These are phyloP conservation scores for Fusarium anguioides DNA, from an alignment of 2,329 filamentous ascomycete genomes.

Conservation along the genomic window DNA sequence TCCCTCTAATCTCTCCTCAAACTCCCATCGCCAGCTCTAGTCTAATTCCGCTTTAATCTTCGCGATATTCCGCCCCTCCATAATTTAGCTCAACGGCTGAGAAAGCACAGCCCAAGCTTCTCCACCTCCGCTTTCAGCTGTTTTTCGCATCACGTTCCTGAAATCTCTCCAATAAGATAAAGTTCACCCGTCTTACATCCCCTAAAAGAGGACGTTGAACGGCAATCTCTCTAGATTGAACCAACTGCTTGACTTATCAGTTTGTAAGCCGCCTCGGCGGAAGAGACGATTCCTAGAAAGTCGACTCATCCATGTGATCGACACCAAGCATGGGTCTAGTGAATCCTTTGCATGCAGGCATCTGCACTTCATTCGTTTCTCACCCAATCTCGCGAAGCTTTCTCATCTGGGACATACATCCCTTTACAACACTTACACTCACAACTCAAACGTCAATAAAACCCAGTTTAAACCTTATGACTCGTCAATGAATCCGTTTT, in stretches of 20 bases:
- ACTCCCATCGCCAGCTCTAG: neutral
- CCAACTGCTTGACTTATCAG: neutral
- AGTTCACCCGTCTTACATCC: neutral
- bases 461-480: too few species aligned
- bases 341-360: constrained; percentile 21
- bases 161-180: neutral
- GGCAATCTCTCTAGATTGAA: neutral
- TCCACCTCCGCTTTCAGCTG: constrained; percentile 27
- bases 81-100: constrained; percentile 27
- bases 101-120: constrained; percentile 18
- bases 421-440: too few species aligned
- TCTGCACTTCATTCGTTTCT: neutral
- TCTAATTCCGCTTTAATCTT: constrained; percentile 20
- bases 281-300: neutral
- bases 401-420: neutral
- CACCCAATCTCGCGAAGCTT: constrained; percentile 30
- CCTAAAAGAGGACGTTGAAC: neutral
- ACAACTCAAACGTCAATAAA: too few species aligned
- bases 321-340: constrained; percentile 1
- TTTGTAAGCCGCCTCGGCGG: neutral
- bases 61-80: constrained; percentile 22
- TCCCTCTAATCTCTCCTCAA: constrained; percentile 3
- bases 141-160: neutral
- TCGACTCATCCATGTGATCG: constrained; percentile 12
- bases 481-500: neutral